Base-by-base conservation (phyloP, 108 stramenopile genomes). In the Poteriospumella lacustris region DNA sequence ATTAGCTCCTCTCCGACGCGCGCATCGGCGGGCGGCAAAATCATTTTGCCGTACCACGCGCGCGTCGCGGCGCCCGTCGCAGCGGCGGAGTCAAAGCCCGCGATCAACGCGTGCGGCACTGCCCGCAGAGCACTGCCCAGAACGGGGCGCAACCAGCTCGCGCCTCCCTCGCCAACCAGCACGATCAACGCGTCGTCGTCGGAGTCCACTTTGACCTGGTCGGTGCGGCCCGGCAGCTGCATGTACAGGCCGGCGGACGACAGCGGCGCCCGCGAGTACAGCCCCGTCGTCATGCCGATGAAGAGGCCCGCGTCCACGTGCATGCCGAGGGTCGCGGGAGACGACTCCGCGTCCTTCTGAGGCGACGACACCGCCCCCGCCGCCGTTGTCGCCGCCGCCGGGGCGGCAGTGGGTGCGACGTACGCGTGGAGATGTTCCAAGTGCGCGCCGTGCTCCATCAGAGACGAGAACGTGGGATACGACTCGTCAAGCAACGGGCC, bases 41-140 rank as follows among this genome's bases (percentile, higher is more conserved):
- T 3, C 77, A 78, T 78, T 12, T 36, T 59, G 2, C 77, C 77
- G 44, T 78, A 78, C 77, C 77, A 78, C 19, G 43, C 33, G 64
- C 77, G 64, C 42, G 39, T 0, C 0, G 1, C 33, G 24, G 0
- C 9, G 28, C 5, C 64, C 2, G 1, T 36, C 2, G 34, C 43
- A 39, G 29, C 3, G 77, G 24, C 2, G 28, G 38, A 2, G 36
- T 33, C 60, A n/a, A n/a, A n/a, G n/a, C n/a, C n/a, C 3, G 60
- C 60, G 9, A 73, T 5, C 43, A 73, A 5, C 3, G 70, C 70
- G 42, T 73, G 70, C 42, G 70, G 70, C 5, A 38, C 12, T 12
- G 70, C 44, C 3, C 70, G 36, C 12, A 73, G 36, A 5, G 43
- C 41, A 42, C 3, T 33, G 12, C 70, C 70, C 31, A 73, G 42